A percentile compares a stretch with the other conserved stretches of the same genome.
Conservation (phyloP, 2,329 filamentous ascomycete species). For the Cryphonectria nitschkei region DNA sequence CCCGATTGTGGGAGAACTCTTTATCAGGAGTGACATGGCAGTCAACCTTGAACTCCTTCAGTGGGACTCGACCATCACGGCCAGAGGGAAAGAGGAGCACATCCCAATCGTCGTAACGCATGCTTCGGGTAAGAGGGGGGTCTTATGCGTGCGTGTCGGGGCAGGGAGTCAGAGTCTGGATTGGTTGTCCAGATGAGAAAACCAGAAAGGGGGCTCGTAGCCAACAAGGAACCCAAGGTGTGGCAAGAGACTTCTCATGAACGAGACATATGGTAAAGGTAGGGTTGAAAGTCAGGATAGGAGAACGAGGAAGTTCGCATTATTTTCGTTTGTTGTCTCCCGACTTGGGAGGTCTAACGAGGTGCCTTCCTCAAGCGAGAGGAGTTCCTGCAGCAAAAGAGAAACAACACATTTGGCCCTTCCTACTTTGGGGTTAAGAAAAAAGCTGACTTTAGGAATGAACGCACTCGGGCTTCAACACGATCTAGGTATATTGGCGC, state of each 20-base stretch:
- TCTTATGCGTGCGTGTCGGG: neutral
- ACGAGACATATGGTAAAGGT: too few species aligned
- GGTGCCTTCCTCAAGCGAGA: slow-evolving; percentile 7
- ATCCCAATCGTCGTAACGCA: slow-evolving; percentile 89
- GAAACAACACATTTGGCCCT: neutral
- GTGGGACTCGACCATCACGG: slow-evolving; percentile 63
- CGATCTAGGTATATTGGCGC: neutral
- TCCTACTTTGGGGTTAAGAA: neutral
- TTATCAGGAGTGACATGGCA: slow-evolving; percentile 69
- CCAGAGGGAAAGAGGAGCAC: slow-evolving; percentile 73
- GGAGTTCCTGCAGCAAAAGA: neutral
- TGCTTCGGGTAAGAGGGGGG: slow-evolving; percentile 43
- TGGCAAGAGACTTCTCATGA: neutral
- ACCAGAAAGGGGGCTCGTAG: neutral
- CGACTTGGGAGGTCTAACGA: neutral
- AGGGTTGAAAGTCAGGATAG: neutral
- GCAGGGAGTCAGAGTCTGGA: neutral
- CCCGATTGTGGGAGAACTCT: slow-evolving; percentile 57
- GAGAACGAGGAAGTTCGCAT: neutral
- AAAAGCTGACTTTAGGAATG: neutral
- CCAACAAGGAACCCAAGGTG: slow-evolving; percentile 8
- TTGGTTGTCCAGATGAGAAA: neutral
- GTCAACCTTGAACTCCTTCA: slow-evolving; percentile 81
- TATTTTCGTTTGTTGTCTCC: neutral
- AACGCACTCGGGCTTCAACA: neutral